phyloP scores from a whole-genome alignment of 202 grass and related monocot genomes.

The Zoysia matrella region DNA sequence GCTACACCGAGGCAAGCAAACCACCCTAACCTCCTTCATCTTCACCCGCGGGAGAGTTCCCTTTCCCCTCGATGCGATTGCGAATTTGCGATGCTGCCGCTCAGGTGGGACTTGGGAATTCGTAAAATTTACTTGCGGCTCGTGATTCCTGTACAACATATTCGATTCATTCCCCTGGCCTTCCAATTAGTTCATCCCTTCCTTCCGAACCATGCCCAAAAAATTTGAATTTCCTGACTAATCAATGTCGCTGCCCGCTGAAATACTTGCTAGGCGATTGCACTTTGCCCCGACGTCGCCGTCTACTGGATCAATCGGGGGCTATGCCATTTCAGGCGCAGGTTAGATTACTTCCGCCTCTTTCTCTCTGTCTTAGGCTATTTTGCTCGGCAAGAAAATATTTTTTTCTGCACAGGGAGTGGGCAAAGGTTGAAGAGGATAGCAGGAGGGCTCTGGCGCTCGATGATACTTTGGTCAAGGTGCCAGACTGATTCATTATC shows the following conservation, averaged over 20 bases:
- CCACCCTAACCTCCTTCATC: neutral
- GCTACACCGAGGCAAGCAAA: constrained; percentile 77
- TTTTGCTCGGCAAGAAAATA: too few relatives aligned
- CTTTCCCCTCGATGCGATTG: neutral
- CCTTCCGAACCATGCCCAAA: neutral
- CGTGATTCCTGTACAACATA: neutral
- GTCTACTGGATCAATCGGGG: constrained; percentile 82
- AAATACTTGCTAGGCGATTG: constrained; percentile 64
- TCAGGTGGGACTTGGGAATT: neutral
- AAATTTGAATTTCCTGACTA: neutral
- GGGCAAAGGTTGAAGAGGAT: constrained; percentile 83
- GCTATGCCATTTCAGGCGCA: constrained; percentile 68
- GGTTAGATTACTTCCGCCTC: constrained; percentile 42
- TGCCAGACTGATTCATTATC: neutral
- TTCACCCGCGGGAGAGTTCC: neutral
- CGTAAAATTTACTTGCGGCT: neutral
- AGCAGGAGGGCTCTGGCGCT: constrained; percentile 81
- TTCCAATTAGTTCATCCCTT: neutral
- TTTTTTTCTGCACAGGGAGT: constrained; percentile 49
- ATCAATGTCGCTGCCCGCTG: neutral
- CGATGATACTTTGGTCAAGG: constrained; percentile 68
- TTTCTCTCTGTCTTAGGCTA: neutral
- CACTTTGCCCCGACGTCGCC: constrained; percentile 73
- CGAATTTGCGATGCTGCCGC: too few relatives aligned
- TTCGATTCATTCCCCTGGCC: neutral